Conservation (phyloP, 208 protist genomes). For the Leptomonas pyrrhocoris region DNA sequence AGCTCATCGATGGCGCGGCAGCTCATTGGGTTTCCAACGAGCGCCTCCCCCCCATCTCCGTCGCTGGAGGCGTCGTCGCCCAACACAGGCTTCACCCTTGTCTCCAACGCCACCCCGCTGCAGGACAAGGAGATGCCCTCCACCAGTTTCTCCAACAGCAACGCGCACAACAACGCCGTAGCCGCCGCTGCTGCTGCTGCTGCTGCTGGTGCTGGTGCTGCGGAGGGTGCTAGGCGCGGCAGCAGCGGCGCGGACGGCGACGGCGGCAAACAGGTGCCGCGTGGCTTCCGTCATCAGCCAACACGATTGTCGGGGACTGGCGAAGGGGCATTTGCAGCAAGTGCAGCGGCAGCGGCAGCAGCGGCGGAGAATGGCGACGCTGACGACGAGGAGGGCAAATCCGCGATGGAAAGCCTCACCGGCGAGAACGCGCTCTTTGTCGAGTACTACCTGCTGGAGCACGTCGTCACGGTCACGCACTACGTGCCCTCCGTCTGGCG, state of each 20-base stretch:
- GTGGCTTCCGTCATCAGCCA: background rate
- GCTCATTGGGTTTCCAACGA: conserved; percentile 10
- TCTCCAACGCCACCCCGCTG: background rate
- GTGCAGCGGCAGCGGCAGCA: background rate
- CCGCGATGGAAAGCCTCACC: conserved; percentile 35
- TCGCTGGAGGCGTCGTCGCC: background rate
- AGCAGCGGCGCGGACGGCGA: conserved; percentile 3
- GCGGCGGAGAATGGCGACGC: background rate
- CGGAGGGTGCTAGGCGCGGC: background rate
- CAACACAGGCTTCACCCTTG: background rate
- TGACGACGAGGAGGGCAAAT: background rate
- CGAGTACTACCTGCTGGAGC: conserved; percentile 87
- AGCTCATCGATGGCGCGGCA: conserved; percentile 17
- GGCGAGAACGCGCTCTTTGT: conserved; percentile 55
- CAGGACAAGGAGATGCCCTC: background rate
- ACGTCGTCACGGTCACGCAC: conserved; percentile 58
- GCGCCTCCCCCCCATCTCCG: background rate
- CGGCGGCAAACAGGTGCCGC: background rate
- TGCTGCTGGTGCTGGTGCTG: background rate
- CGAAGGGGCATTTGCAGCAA: background rate
- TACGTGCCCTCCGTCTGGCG: conserved; percentile 75
- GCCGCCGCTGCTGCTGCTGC: background rate
- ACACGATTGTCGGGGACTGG: background rate
- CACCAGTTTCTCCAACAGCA: background rate
- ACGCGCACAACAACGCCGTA: background rate